Conservation (phyloP, 2,329 filamentous ascomycete genomes). For the Neonectria magnoliae region DNA sequence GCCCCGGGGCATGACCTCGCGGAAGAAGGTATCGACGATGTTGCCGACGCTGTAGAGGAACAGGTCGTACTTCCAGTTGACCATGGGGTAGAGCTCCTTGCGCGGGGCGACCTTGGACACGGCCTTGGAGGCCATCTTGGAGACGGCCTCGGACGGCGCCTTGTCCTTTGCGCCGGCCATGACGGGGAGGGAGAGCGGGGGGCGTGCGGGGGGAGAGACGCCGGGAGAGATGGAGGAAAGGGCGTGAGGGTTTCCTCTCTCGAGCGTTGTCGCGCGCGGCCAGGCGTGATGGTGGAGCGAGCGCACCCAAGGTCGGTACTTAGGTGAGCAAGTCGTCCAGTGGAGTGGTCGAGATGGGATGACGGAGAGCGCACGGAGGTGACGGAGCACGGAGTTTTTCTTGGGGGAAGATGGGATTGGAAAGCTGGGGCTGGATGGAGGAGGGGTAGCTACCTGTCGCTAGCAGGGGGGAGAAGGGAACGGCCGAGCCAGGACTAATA, state of each 20-base stretch:
- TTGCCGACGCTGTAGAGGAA: slow-evolving; percentile 83
- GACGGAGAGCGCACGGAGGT: slow-evolving; percentile 14
- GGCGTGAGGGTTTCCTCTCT: background rate
- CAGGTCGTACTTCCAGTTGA: slow-evolving; percentile 78
- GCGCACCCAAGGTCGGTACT: background rate
- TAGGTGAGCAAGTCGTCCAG: background rate
- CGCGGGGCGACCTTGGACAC: slow-evolving; percentile 37
- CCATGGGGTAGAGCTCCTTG: slow-evolving; percentile 75
- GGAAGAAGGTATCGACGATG: slow-evolving; percentile 95
- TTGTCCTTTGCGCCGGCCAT: slow-evolving; percentile 26
- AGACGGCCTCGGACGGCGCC: slow-evolving; percentile 31
- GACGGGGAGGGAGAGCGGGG: slow-evolving; percentile 17
- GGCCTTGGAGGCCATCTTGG: slow-evolving; percentile 38
- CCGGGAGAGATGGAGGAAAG: slow-evolving; percentile 10
- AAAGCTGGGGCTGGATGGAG: background rate
- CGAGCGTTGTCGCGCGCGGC: slow-evolving; percentile 9
- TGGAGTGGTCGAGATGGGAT: background rate
- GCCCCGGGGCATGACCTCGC: slow-evolving; percentile 93
- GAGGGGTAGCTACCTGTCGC: background rate
- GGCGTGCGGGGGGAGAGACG: background rate
- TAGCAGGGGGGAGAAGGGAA: background rate
- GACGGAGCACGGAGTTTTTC: slow-evolving; percentile 4
- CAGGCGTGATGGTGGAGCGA: slow-evolving; percentile 15
- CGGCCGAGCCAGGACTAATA: background rate
- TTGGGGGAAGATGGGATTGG: background rate